These are phyloP conservation scores for Cryomyces antarcticus DNA, from an alignment of 495 filamentous ascomycete genomes.

Conservation along the genomic window DNA sequence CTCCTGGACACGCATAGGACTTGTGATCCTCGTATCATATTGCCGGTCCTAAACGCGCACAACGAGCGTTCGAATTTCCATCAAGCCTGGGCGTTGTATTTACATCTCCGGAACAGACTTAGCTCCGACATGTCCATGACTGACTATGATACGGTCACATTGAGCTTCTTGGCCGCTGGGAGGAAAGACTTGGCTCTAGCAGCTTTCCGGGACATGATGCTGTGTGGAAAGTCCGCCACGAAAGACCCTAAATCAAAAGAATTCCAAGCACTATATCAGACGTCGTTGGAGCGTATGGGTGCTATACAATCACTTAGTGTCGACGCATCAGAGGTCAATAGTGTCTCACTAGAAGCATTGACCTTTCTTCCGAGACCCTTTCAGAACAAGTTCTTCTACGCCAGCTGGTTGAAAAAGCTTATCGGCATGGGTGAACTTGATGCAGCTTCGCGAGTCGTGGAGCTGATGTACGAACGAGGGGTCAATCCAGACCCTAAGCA, in stretches of 20 bases:
- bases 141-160: conserved; percentile 52
- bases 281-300: no score
- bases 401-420: not conserved
- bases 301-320: conserved; percentile 27
- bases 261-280: no score
- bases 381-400: not conserved
- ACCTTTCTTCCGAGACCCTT: not conserved
- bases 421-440: not conserved
- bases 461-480: not conserved
- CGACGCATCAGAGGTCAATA: conserved; percentile 16
- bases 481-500: not conserved
- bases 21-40: conserved; percentile 33
- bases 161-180: conserved; percentile 37
- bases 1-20: conserved; percentile 24
- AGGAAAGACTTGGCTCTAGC: conserved; percentile 42
- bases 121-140: conserved; percentile 44
- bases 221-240: no score
- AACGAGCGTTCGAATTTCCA: conserved; percentile 21
- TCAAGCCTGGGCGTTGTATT: conserved; percentile 48
- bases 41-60: conserved; percentile 40
- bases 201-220: conserved; percentile 66
- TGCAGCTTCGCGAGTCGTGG: not conserved
- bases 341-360: not conserved
- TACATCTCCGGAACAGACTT: conserved; percentile 33
- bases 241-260: no score